A percentile compares a stretch with the other conserved stretches of the same genome.
These are phyloP conservation scores for Colletotrichum cordylinicola DNA, from an alignment of 2,329 filamentous ascomycete species.

Conservation along the genomic window DNA sequence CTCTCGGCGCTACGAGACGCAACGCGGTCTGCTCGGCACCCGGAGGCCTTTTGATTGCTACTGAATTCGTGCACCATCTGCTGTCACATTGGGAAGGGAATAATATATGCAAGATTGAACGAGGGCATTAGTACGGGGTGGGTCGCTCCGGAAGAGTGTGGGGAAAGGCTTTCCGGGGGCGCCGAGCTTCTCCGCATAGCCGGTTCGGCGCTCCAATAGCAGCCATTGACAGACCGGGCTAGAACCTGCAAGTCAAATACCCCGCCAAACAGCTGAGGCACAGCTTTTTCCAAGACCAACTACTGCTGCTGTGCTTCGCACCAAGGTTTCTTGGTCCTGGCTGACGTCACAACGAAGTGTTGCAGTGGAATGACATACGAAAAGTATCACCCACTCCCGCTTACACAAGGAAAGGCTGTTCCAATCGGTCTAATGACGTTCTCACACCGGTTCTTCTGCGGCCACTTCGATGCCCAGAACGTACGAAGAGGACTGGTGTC, in stretches of 20 bases:
- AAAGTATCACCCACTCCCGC: slow-evolving; percentile 1
- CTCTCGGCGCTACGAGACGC: background rate
- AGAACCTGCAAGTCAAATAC: background rate
- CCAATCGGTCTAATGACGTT: background rate
- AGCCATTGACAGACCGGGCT: background rate
- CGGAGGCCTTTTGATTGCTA: background rate
- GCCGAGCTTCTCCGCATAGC: background rate
- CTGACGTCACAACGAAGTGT: slow-evolving; percentile 12
- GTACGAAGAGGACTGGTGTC: background rate
- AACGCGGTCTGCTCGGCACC: background rate
- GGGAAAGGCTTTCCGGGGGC: background rate
- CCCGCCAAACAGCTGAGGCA: background rate
- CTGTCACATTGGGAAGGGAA: background rate
- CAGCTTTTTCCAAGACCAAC: background rate
- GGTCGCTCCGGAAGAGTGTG: background rate
- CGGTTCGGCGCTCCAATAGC: background rate
- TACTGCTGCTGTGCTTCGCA: background rate
- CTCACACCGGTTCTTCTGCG: background rate
- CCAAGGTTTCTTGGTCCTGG: background rate
- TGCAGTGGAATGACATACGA: slow-evolving; percentile 10
- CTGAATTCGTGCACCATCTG: background rate
- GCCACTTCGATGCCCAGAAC: background rate
- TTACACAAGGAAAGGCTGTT: background rate
- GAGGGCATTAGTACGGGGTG: background rate
- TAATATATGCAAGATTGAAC: background rate